Conservation (phyloP, 2,329 filamentous ascomycete genomes). For the Gaeumannomyces tritici region DNA sequence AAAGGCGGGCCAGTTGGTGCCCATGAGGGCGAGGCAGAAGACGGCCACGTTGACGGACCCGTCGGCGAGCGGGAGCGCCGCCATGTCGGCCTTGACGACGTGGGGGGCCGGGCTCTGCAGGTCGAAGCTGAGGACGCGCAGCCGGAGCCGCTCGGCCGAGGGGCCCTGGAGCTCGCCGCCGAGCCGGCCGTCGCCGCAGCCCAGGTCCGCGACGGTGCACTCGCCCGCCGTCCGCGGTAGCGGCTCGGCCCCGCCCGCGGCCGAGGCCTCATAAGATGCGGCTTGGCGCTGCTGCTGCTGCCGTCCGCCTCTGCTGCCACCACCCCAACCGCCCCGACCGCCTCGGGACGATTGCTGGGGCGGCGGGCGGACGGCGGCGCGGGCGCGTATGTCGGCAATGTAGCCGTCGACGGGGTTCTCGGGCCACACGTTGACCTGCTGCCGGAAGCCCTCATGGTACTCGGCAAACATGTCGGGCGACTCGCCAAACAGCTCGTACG, state of each 20-base stretch:
- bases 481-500: conserved; percentile 71
- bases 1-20: conserved; percentile 96
- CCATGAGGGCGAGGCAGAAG: conserved; percentile 96
- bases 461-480: conserved; percentile 91
- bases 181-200: conserved; percentile 85
- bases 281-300: conserved; percentile 9
- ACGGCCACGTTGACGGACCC: conserved; percentile 76
- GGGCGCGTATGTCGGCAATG: conserved; percentile 57
- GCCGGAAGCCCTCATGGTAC: conserved; percentile 93
- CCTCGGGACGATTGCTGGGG: conserved; percentile 28
- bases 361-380: conserved; percentile 41
- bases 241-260: conserved; percentile 26
- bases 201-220: conserved; percentile 80
- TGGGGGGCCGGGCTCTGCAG: conserved; percentile 67
- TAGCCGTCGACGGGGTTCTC: conserved; percentile 92
- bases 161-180: conserved; percentile 53
- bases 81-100: conserved; percentile 84
- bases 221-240: conserved; percentile 64
- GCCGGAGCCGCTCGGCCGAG: conserved; percentile 54
- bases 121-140: conserved; percentile 79
- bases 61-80: conserved; percentile 66
- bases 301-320: conserved; percentile 7
- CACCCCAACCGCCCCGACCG: conserved; percentile 8
- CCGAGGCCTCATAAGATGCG: conserved; percentile 3
- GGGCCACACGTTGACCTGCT: conserved; percentile 92